Base-by-base conservation (phyloP, 1,139 yeast genomes). In the Kurtzmaniella quercitrusa region DNA sequence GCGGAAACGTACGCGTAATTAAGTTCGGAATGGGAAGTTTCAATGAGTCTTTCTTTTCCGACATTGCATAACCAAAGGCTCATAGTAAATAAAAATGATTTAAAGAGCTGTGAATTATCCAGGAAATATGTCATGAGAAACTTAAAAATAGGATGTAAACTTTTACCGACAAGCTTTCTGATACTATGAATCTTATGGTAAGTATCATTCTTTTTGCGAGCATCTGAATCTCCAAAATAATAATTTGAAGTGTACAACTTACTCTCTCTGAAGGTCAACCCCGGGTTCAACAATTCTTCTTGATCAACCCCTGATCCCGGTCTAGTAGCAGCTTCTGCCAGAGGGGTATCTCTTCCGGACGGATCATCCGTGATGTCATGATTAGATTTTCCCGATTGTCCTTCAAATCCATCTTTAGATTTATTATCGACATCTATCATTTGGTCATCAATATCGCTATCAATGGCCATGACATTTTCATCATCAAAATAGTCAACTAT, bases 11-110 rank as follows among this genome's bases (percentile, higher is more conserved):
- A 64, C 17, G 64, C 63, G 55, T 63, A 66, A 49, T 61, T 65
- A 33, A 71, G 58, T 38, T 60, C 63, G 0, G 74, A 67, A 46
- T 70, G 72, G 47, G 82, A 79, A 11, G 77, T 66, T 42, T 76
- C 84, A 41, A 84, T 76, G 1, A 84, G 67, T 12, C 86, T 69
- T 53, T 87, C 95, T 48, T 80, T 74, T 1, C 96, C 95, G 21
- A 86, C 85, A 58, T 89, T 95, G 15, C 87, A 76, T 49, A 93
- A 80, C 89, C 95, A 93, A 9, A 85, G 80, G 52, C 85, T 82
- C 42, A 85, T 60, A 2, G 84, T 84, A 55, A 81, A 80, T 38
- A 89, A 63, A 39, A 84, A 71, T 37, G 82, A 80, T 51, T 81
- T 81, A 59, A 83, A 78, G 16, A 87, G 62, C 15, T 80, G 78